Evolutionary conservation across 192 early-diverging fungal genomes (phyloP).

Genomic region (Chytriomyces hyalinus): DNA sequence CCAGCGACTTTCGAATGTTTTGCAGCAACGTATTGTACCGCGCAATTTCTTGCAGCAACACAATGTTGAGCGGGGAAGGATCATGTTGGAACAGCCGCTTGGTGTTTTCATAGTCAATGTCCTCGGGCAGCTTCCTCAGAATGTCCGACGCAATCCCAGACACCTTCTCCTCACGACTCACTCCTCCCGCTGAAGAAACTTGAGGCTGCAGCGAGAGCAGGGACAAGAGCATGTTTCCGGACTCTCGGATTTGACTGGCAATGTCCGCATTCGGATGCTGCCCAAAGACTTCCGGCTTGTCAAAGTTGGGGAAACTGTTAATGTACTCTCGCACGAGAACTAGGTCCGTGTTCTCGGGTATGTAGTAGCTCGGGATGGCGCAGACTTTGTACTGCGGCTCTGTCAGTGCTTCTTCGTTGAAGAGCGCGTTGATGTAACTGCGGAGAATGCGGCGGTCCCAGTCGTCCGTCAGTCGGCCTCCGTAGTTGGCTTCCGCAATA

Average conservation of each 20-base stretch:
- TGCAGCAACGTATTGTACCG: constrained; percentile 59
- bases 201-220: constrained; percentile 63
- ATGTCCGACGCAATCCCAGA: constrained; percentile 54
- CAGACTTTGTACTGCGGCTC: constrained; percentile 58
- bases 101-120: constrained; percentile 60
- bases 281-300: constrained; percentile 71
- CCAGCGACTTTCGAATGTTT: constrained; percentile 53
- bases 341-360: constrained; percentile 57
- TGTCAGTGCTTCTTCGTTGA: constrained; percentile 61
- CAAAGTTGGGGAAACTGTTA: constrained; percentile 52
- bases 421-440: constrained; percentile 64
- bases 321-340: constrained; percentile 57
- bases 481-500: constrained; percentile 71
- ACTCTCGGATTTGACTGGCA: constrained; percentile 64
- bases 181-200: constrained; percentile 42
- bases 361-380: constrained; percentile 53
- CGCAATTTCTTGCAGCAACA: constrained; percentile 62
- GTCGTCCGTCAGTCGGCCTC: constrained; percentile 66
- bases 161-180: constrained; percentile 62
- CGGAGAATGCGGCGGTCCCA: constrained; percentile 65
- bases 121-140: constrained; percentile 53
- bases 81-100: constrained; percentile 56
- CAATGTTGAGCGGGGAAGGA: constrained; percentile 61
- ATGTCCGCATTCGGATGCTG: constrained; percentile 73
- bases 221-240: constrained; percentile 52